Conservation (phyloP, 352 stramenopile species). For the Pythium periplocum region DNA sequence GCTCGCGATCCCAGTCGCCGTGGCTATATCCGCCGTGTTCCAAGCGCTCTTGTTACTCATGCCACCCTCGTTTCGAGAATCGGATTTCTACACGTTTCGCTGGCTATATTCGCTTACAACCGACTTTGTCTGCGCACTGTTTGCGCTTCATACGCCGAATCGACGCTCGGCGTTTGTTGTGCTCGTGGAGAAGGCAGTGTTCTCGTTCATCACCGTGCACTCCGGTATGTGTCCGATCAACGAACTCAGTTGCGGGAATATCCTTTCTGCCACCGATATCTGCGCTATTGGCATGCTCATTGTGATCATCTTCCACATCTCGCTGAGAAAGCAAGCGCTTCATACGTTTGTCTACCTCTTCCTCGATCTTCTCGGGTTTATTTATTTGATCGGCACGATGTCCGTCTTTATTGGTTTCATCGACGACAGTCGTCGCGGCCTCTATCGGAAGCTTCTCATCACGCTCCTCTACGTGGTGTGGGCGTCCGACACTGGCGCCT, state of each 20-base stretch:
- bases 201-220: conserved; percentile 60
- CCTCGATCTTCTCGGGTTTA: conserved; percentile 58
- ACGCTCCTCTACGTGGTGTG: conserved; percentile 69
- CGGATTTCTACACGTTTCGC: conserved; percentile 48
- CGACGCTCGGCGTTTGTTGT: conserved; percentile 56
- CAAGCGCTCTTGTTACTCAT: conserved; percentile 37
- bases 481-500: conserved; percentile 90
- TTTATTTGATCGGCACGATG: conserved; percentile 66
- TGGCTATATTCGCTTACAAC: conserved; percentile 56
- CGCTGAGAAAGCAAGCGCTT: conserved; percentile 13
- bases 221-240: conserved; percentile 67
- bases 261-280: conserved; percentile 39
- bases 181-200: conserved; percentile 53
- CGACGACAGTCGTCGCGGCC: conserved; percentile 45
- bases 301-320: conserved; percentile 55
- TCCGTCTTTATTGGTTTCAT: conserved; percentile 62
- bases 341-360: conserved; percentile 35
- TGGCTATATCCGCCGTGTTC: conserved; percentile 24
- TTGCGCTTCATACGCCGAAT: conserved; percentile 48
- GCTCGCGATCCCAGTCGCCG: conserved; percentile 23
- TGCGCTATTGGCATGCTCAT: conserved; percentile 36
- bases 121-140: conserved; percentile 53
- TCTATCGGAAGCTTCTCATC: conserved; percentile 61
- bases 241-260: conserved; percentile 49
- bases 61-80: conserved; percentile 37